phyloP scores from a whole-genome alignment of 192 early-diverging fungal genomes.

The Coemansia sp. region DNA sequence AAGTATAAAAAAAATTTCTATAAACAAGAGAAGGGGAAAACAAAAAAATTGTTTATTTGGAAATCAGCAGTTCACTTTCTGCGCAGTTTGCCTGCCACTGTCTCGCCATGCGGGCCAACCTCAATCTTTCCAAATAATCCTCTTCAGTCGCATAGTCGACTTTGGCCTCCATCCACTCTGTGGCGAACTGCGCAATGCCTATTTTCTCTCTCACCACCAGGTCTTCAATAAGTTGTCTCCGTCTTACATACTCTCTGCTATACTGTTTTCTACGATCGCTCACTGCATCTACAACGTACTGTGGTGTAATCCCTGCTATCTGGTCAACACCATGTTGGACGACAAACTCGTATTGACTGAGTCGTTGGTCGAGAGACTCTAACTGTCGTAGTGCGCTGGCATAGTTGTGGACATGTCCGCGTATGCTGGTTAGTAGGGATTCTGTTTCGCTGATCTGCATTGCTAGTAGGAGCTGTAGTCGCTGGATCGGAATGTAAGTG shows the following conservation, averaged over 20 bases:
- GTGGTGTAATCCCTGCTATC: conserved; percentile 17
- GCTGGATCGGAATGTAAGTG: background rate
- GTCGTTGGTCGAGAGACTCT: background rate
- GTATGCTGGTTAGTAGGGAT: background rate
- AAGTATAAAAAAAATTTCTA: background rate
- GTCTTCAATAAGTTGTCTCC: background rate
- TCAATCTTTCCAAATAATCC: conserved; percentile 24
- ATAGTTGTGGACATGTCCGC: conserved; percentile 9
- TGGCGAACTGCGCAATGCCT: background rate
- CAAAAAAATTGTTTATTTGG: background rate
- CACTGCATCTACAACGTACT: conserved; percentile 9
- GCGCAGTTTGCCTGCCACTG: conserved; percentile 26
- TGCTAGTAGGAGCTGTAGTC: background rate
- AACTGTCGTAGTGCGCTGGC: background rate
- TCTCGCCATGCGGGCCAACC: conserved; percentile 16
- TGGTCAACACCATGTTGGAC: background rate
- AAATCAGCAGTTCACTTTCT: conserved; percentile 1
- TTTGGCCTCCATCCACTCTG: conserved; percentile 10
- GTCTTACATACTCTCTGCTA: conserved; percentile 9
- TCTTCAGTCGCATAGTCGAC: conserved; percentile 21
- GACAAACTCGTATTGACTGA: background rate
- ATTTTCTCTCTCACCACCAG: background rate
- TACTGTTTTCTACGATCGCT: conserved; percentile 5
- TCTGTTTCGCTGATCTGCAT: conserved; percentile 7
- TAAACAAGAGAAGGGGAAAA: background rate